phyloP scores from a whole-genome alignment of 2,329 filamentous ascomycete species.

The Dactylellina cionopaga region DNA sequence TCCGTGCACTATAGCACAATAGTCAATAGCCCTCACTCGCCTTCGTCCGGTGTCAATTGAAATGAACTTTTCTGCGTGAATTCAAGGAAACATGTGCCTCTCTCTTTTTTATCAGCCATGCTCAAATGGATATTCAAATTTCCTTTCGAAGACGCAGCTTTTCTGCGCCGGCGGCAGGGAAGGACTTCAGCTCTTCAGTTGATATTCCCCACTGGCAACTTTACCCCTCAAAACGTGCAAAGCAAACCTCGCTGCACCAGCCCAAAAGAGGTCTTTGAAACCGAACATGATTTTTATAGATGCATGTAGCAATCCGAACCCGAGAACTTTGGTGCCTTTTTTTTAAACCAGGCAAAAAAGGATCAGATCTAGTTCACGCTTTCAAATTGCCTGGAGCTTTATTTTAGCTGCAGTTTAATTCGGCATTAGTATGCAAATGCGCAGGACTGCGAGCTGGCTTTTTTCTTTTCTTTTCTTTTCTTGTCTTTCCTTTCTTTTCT shows the following conservation, averaged over 20 bases:
- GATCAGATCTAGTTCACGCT: conserved; percentile 7
- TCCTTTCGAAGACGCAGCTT: conserved; percentile 46
- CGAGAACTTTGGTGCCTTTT: background rate
- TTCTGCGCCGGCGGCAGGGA: conserved; percentile 30
- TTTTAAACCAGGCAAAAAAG: background rate
- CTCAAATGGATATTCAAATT: background rate
- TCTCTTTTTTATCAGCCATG: background rate
- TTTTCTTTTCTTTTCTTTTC: conserved; percentile 13
- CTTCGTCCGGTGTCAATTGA: conserved; percentile 6
- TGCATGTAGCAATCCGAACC: conserved; percentile 45
- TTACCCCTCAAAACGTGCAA: conserved; percentile 30
- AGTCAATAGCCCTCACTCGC: no score
- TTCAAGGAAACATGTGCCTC: conserved; percentile 15
- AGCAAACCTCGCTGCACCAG: conserved; percentile 45
- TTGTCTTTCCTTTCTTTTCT: background rate
- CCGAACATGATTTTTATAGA: conserved; percentile 47
- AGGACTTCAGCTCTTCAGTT: background rate
- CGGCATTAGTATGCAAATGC: conserved; percentile 25
- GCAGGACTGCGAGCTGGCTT: conserved; percentile 15
- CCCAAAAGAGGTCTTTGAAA: conserved; percentile 51
- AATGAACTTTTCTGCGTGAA: conserved; percentile 6
- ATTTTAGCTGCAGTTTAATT: conserved; percentile 14
- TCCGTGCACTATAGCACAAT: no score
- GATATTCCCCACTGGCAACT: background rate
- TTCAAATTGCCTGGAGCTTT: conserved; percentile 20